phyloP scores from a whole-genome alignment of 1,139 yeast species.

The Yamadazyma diospyri region DNA sequence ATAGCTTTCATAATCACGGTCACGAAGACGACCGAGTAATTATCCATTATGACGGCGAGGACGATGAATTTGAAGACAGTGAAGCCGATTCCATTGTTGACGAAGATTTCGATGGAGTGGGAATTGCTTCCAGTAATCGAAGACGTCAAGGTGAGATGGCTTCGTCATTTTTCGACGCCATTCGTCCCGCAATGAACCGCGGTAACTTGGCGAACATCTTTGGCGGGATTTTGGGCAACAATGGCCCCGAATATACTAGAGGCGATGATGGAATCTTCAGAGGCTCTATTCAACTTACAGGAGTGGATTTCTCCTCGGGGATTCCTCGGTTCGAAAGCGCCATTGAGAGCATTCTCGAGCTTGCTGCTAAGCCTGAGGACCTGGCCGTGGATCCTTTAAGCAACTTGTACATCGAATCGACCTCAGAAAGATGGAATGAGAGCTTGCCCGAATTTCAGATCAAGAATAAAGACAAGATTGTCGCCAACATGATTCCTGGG shows the following conservation, averaged over 20 bases:
- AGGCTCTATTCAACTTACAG: slow-evolving; percentile 16
- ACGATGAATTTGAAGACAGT: slow-evolving; percentile 16
- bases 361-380: slow-evolving; percentile 11
- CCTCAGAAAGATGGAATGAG: slow-evolving; percentile 71
- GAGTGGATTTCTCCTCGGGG: slow-evolving; percentile 9
- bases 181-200: slow-evolving; percentile 20
- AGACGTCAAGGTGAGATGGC: slow-evolving; percentile 21
- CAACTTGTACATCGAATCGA: slow-evolving; percentile 46
- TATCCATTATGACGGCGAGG: slow-evolving; percentile 5
- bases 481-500: slow-evolving; percentile 45
- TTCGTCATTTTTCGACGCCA: slow-evolving; percentile 23
- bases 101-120: slow-evolving; percentile 19
- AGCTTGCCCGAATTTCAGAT: slow-evolving; percentile 49
- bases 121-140: slow-evolving; percentile 12
- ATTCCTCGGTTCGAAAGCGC: slow-evolving; percentile 22
- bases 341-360: slow-evolving; percentile 24
- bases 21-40: slow-evolving; percentile 23
- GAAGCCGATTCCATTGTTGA: slow-evolving; percentile 23
- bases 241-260: neutral
- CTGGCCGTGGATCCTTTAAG: slow-evolving; percentile 17
- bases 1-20: slow-evolving; percentile 15
- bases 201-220: slow-evolving; percentile 18
- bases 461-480: slow-evolving; percentile 35
- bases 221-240: slow-evolving; percentile 17
- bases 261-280: slow-evolving; percentile 17